Evolutionary conservation across 2,329 filamentous ascomycete genomes (phyloP).

Genomic region (Rugonectria rugulosa): DNA sequence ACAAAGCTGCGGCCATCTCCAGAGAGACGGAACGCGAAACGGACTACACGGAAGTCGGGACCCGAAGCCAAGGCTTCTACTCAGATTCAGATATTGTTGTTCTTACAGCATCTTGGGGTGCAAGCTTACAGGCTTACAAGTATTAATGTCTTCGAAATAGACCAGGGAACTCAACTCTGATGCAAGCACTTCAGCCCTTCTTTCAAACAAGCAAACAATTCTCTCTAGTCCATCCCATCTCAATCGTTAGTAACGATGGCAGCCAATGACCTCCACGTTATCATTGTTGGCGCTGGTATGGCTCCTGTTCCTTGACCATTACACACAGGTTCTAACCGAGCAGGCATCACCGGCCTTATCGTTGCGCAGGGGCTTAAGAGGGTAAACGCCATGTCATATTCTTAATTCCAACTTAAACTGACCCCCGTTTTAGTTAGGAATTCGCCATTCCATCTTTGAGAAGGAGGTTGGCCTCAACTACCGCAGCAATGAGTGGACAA

Average conservation of each 20-base stretch:
- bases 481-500: constrained; percentile 36
- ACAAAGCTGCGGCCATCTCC: not conserved
- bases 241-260: constrained; percentile 19
- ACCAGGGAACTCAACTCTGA: too few species aligned
- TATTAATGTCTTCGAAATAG: too few species aligned
- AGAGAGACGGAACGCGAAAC: constrained; percentile 23
- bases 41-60: constrained; percentile 26
- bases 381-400: not conserved
- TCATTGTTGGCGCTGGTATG: constrained; percentile 31
- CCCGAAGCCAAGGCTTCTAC: too few species aligned
- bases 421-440: constrained; percentile 12
- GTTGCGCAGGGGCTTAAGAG: constrained; percentile 29
- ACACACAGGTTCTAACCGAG: not conserved
- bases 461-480: constrained; percentile 30
- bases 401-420: not conserved
- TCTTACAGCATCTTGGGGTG: too few species aligned
- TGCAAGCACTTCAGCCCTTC: too few species aligned
- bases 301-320: too few species aligned
- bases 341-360: constrained; percentile 30
- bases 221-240: not conserved
- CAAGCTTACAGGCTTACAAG: too few species aligned
- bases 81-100: too few species aligned
- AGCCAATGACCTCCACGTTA: constrained; percentile 24
- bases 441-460: constrained; percentile 30
- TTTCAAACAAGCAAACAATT: not conserved